Percentiles rank a stretch among this genome's conserved stretches.
Evolutionary conservation across 208 protist species (phyloP).

Genomic region (Acanthamoeba castellanii): DNA sequence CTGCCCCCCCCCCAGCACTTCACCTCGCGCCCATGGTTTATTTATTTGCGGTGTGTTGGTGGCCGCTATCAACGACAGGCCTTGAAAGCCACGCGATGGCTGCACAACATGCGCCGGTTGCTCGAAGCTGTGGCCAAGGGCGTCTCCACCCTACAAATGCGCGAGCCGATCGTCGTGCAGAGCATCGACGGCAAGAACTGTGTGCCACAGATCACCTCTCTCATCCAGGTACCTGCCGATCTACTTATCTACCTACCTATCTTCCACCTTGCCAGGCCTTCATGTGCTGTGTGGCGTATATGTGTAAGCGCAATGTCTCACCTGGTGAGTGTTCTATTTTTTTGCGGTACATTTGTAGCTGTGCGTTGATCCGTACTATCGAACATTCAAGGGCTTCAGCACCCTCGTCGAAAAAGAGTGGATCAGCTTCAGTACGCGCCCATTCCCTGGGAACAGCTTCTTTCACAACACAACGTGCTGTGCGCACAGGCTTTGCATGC

Average conservation of each 20-base stretch:
- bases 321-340: too few species aligned
- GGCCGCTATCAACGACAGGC: background rate
- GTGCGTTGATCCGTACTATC: slow-evolving; percentile 67
- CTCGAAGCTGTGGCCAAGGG: background rate
- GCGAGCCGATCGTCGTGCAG: background rate
- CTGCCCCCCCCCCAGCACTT: background rate
- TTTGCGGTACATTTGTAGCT: background rate
- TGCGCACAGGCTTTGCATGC: background rate
- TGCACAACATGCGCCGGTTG: background rate
- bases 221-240: background rate
- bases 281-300: too few species aligned
- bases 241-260: background rate
- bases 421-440: slow-evolving; percentile 62
- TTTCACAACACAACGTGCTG: too few species aligned
- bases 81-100: background rate
- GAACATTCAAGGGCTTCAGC: slow-evolving; percentile 69
- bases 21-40: background rate
- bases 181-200: slow-evolving; percentile 36
- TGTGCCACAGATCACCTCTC: slow-evolving; percentile 45
- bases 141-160: background rate
- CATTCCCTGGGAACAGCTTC: background rate
- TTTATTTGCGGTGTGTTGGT: background rate
- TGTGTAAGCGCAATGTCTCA: too few species aligned
- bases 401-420: slow-evolving; percentile 69
- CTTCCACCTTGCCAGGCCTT: background rate